These are phyloP conservation scores for Pleurotus tuber-regium DNA, from an alignment of 768 basidiomycete species.

Conservation along the genomic window DNA sequence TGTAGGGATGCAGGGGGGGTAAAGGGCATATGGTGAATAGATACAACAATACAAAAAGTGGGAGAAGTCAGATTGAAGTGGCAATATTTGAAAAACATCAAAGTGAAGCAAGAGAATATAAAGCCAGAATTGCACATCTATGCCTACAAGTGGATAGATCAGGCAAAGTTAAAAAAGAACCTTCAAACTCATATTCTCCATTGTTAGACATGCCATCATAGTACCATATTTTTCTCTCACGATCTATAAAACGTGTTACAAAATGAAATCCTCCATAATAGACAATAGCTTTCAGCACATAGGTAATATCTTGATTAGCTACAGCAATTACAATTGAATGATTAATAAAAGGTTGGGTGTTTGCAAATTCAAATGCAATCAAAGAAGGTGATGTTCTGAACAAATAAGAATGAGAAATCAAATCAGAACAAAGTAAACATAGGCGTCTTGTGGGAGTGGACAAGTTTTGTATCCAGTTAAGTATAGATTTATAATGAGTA, in stretches of 20 bases:
- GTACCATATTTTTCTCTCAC: constrained; percentile 17
- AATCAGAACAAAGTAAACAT: neutral
- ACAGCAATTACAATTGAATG: constrained; percentile 8
- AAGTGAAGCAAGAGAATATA: too few species aligned
- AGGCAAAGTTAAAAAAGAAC: neutral
- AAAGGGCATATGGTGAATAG: too few species aligned
- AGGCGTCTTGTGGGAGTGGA: too few species aligned
- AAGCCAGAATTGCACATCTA: neutral
- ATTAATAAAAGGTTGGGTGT: neutral
- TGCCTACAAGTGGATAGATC: neutral
- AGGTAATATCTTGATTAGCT: neutral
- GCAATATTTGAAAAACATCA: too few species aligned
- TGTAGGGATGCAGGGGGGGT: too few species aligned
- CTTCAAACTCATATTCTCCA: neutral
- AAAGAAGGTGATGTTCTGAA: neutral
- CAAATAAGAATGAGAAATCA: neutral
- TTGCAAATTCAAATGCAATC: constrained; percentile 11
- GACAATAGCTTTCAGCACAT: constrained; percentile 15
- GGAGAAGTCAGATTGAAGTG: too few species aligned
- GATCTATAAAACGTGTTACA: constrained; percentile 12
- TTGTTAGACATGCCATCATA: constrained; percentile 21
- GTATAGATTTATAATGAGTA: too few species aligned
- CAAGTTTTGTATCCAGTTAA: too few species aligned
- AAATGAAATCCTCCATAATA: constrained; percentile 21
- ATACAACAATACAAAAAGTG: too few species aligned